These are phyloP conservation scores for Nannizzia gypsea DNA, from an alignment of 2,329 filamentous ascomycete genomes.

Conservation along the genomic window DNA sequence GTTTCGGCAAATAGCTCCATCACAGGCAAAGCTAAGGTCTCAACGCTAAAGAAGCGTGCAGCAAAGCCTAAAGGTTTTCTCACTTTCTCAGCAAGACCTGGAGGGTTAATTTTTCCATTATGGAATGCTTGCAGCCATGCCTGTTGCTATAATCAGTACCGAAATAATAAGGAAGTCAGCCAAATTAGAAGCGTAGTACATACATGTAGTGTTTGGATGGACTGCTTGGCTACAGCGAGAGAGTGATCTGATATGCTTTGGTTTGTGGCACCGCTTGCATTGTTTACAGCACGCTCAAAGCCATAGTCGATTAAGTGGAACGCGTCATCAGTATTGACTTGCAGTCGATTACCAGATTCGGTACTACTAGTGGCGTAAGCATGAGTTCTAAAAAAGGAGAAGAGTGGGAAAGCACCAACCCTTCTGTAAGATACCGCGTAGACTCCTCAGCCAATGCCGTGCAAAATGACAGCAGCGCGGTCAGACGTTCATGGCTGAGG, in stretches of 20 bases:
- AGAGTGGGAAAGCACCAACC: constrained; percentile 5
- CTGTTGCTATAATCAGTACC: constrained; percentile 1
- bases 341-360: constrained; percentile 15
- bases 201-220: constrained; percentile 29
- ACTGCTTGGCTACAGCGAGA: constrained; percentile 21
- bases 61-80: constrained; percentile 9
- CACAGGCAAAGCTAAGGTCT: constrained; percentile 21
- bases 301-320: constrained; percentile 28
- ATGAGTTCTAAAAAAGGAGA: neutral
- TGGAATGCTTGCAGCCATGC: constrained; percentile 13
- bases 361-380: constrained; percentile 9
- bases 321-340: constrained; percentile 28
- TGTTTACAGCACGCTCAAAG: constrained; percentile 24
- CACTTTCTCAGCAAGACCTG: constrained; percentile 4
- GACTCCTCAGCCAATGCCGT: constrained; percentile 32
- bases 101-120: constrained; percentile 8
- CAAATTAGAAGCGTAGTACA: constrained; percentile 9
- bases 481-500: constrained; percentile 25
- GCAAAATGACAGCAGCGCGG: constrained; percentile 29
- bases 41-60: constrained; percentile 16
- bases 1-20: constrained; percentile 27
- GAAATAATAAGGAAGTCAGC: neutral
- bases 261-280: constrained; percentile 13
- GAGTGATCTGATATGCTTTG: constrained; percentile 12
- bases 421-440: constrained; percentile 11